Base-by-base conservation (phyloP, 2,329 filamentous ascomycete genomes). In the Aspergillus brasiliensis region DNA sequence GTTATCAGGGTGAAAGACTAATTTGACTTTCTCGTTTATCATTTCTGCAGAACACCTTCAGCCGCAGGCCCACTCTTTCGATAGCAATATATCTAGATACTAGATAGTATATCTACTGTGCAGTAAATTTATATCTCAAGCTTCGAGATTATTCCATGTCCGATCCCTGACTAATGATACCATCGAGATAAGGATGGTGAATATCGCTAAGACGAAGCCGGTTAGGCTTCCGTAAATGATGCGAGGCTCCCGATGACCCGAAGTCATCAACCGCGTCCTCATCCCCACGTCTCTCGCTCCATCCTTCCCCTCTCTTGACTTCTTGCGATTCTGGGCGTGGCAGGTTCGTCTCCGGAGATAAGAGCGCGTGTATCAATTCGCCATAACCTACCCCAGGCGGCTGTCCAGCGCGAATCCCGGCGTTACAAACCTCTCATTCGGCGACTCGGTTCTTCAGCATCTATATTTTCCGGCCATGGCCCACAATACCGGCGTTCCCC, bases 381-480 rank as follows among this genome's bases (percentile, higher is more conserved):
- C 15, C 8, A 31, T 15, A 49, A 15, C 17, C 8, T 11, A n/a
- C 8, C n/a, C 23, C n/a, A 11, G 11, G 13, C 23, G 1, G 46
- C 13, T 17, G 25, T 31, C 25, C 23, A 10, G 15, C 46, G 25
- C 31, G 25, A 34, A 17, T 28, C 46, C 28, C n/a, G 7, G 6
- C 23, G 25, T 19, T 49, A n/a, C 25, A 49, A 8, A n/a, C 4
- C 23, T 27, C 21, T 48, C 31, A 34, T 15, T 34, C 31, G 31
- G 11, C 31, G 31, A 28, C 8, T 27, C 42, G 19, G 21, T 10
- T 25, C 11, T 46, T 11, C 3, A 27, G 17, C 25, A 48, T 27
- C 23, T 48, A 48, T 25, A 27, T 48, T 27, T 49, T 49, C 21
- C 15, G 11, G 44, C n/a, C 52, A 55, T 55, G 52, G 42, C 52